Percentiles rank a stretch among this genome's conserved stretches.
phyloP scores from a whole-genome alignment of 768 basidiomycete species.

The Leucocoprinus leucothites region DNA sequence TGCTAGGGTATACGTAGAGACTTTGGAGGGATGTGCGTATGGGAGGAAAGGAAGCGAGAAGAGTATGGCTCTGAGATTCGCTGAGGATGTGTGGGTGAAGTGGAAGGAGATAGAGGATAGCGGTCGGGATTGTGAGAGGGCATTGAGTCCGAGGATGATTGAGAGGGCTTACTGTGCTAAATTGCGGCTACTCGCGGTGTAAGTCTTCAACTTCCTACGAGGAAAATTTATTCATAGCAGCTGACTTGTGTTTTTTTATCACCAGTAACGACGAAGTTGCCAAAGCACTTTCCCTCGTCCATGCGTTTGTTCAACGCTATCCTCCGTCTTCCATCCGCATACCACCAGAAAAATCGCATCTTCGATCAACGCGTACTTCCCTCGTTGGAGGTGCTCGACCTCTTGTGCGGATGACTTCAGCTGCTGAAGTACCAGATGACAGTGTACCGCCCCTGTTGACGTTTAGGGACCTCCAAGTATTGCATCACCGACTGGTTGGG shows the following conservation, averaged over 20 bases:
- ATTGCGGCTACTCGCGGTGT: constrained; percentile 66
- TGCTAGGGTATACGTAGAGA: constrained; percentile 57
- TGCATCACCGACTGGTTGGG: constrained; percentile 71
- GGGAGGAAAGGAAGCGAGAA: constrained; percentile 43
- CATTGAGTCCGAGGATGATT: constrained; percentile 43
- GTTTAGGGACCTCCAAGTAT: constrained; percentile 72
- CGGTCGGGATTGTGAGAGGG: constrained; percentile 26
- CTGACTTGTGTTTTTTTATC: constrained; percentile 1
- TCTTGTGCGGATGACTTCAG: constrained; percentile 66
- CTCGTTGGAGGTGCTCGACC: constrained; percentile 52
- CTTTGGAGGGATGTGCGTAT: constrained; percentile 62
- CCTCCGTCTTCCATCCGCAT: constrained; percentile 51
- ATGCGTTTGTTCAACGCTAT: constrained; percentile 60
- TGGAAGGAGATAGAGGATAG: constrained; percentile 53
- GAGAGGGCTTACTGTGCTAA: constrained; percentile 69
- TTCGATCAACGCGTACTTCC: constrained; percentile 57
- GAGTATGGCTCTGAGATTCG: constrained; percentile 46
- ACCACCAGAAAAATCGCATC: constrained; percentile 38
- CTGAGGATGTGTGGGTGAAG: constrained; percentile 60
- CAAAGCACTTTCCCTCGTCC: constrained; percentile 53
- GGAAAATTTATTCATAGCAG: not conserved
- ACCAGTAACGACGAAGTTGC: constrained; percentile 47
- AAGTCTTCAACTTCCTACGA: constrained; percentile 23
- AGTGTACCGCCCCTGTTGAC: constrained; percentile 75
- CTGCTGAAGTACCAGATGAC: constrained; percentile 65